phyloP scores from a whole-genome alignment of 352 stramenopile genomes.

The Phytophthora megakarya region DNA sequence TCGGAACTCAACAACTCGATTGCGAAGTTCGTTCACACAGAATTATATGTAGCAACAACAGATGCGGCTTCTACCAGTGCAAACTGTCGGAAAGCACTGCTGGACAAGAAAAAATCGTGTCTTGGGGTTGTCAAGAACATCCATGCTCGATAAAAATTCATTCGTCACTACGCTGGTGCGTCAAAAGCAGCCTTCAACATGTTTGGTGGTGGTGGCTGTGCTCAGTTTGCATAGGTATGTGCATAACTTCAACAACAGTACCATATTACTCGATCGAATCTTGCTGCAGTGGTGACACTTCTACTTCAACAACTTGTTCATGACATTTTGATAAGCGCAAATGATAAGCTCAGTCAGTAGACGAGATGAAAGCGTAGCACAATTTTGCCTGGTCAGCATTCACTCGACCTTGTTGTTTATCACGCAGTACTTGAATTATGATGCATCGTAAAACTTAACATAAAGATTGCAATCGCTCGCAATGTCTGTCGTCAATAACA shows the following conservation, averaged over 20 bases:
- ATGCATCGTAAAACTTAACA: neutral
- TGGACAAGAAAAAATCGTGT: neutral
- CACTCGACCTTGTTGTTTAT: too few species aligned
- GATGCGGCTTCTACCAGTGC: neutral
- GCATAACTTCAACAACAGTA: constrained; percentile 6
- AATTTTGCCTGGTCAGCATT: too few species aligned
- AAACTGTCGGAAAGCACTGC: neutral
- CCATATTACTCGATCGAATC: too few species aligned
- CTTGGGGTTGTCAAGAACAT: neutral
- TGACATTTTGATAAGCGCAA: too few species aligned
- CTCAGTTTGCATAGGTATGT: constrained; percentile 12
- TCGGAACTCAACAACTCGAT: constrained; percentile 8
- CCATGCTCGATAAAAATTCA: constrained; percentile 4
- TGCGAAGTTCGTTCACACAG: neutral
- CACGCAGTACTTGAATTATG: too few species aligned
- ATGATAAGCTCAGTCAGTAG: neutral
- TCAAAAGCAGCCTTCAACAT: constrained; percentile 4
- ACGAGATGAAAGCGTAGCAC: neutral
- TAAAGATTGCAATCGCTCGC: neutral
- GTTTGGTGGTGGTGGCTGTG: constrained; percentile 1
- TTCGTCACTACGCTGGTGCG: constrained; percentile 6
- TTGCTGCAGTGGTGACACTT: neutral
- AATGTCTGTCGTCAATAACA: neutral
- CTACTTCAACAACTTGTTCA: neutral
- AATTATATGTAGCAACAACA: neutral